Evolutionary conservation across 306 rosid species (phyloP).

Genomic region (Senna siamea): DNA sequence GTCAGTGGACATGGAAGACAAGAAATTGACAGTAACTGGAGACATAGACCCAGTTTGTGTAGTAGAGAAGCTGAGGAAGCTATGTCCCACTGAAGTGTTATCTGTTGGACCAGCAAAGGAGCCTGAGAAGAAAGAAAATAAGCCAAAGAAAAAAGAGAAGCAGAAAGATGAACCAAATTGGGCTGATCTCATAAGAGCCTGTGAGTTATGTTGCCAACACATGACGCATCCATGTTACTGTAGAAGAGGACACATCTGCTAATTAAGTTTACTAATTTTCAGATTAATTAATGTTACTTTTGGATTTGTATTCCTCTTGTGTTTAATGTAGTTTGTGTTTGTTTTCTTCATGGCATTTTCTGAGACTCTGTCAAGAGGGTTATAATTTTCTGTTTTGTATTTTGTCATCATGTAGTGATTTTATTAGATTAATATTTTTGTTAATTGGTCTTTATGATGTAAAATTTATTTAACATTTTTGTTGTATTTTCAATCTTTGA

Average conservation of each 20-base stretch:
- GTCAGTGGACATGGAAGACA: slow-evolving; percentile 51
- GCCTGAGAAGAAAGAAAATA: slow-evolving; percentile 45
- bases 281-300: no score
- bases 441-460: neutral
- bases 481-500: neutral
- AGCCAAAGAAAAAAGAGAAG: neutral
- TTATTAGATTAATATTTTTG: neutral
- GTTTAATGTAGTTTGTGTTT: no score
- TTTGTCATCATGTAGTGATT: neutral
- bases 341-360: neutral
- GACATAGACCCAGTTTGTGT: slow-evolving; percentile 59
- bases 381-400: neutral
- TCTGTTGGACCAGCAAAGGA: slow-evolving; percentile 61
- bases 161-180: no score
- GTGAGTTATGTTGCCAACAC: neutral
- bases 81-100: slow-evolving; percentile 44
- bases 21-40: slow-evolving; percentile 61
- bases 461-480: neutral
- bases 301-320: no score
- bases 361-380: neutral
- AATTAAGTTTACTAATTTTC: neutral
- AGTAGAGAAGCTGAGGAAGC: slow-evolving; percentile 60
- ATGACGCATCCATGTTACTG: neutral
- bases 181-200: neutral
- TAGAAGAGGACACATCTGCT: neutral